Evolutionary conservation across 1,284 basidiomycete species (phyloP), one percentile per base, ranked within the genome.

Genomic region (Lentinus polychrous): DNA sequence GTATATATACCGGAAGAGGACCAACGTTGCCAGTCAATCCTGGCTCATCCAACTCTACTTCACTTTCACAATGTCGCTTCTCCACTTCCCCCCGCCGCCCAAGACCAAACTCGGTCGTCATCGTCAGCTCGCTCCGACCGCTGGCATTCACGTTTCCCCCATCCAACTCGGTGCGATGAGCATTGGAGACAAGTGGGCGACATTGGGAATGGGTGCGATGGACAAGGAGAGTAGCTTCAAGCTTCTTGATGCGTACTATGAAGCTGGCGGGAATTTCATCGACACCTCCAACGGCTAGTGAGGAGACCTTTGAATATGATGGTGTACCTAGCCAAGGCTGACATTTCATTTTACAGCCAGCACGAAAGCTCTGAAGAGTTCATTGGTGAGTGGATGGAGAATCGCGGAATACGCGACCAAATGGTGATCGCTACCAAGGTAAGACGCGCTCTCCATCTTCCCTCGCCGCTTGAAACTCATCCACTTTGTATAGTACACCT

Each of bases 81-180:
- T 27, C 27, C 4, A 27, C 27, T 27, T 27, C 27, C 44, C 34
- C 17, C 31, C 34, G 8, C 33, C n/a, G 3, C 44, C 44, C 43
- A 22, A 14, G 11, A 45, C 44, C 44, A 45, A 45, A 23, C 44
- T 45, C 32, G 44, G 44, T 15, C 44, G 44, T 15, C 32, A 45
- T 20, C 32, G 44, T 5, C 44, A 34, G 12, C 23, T 45, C 17
- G 3, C 33, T 37, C 44, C 44, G 8, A 6, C 10, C 8, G 44
- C 44, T 3, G 34, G 44, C 12, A 34, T 45, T 7, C 44, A 45
- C 18, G 18, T 37, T 5, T 45, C 44, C 4, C 44, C 44, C 14
- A 45, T 45, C 18, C 11, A 8, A 10, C 67, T 81, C 10, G 79
- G 78, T 11, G 77, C 61, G 1, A 72, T 76, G 73, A 75, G 63